Evolutionary conservation across 805 yeast genomes (phyloP), one percentile per base, ranked within the genome.

Genomic region (Lachancea sp.): DNA sequence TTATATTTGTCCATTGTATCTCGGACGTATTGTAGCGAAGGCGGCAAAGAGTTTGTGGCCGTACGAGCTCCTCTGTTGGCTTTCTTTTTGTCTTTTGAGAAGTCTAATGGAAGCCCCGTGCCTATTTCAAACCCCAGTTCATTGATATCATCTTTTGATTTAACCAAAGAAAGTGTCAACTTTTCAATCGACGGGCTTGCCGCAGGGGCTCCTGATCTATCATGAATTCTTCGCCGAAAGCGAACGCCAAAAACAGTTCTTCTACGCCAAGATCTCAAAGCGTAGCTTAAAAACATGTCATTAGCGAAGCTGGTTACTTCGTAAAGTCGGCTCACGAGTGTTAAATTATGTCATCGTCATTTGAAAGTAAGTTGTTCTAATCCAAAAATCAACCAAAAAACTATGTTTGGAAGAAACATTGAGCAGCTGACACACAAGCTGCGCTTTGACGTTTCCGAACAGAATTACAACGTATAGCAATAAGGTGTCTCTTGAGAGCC

Each of bases 1-100:
- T 71, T 69, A 48, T 74, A 63, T 34, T 56, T 49, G 34, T 69
- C 67, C 71, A 75, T 75, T 12, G 65, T 50, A 4, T 60, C 61
- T 26, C 70, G 49, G 2, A 69, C 67, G 26, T 51, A 48, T 26
- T 54, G 55, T 47, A 68, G 48, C 16, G 69, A 49, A 2, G 69
- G 69, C 8, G 71, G 65, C 12, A 65, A 46, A 7, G 42, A 16
- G 15, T 42, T 45, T 15, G 12, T 34, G 3, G 13, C 17, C 11
- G 25, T 19, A 8, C 39, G 32, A 21, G 22, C 26, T 3, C 39
- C 39, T 20, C 34, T n/a, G 20, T 19, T 29, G 26, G 13, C 18
- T 15, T 15, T 29, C 21, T 16, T 34, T 7, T 9, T 25, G 16
- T 12, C 13, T 26, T 34, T 15, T 4, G 11, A 3, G 3, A 12